Evolutionary conservation across 176 grass and related monocot genomes (phyloP).

Genomic region (Musa schizocarpa): DNA sequence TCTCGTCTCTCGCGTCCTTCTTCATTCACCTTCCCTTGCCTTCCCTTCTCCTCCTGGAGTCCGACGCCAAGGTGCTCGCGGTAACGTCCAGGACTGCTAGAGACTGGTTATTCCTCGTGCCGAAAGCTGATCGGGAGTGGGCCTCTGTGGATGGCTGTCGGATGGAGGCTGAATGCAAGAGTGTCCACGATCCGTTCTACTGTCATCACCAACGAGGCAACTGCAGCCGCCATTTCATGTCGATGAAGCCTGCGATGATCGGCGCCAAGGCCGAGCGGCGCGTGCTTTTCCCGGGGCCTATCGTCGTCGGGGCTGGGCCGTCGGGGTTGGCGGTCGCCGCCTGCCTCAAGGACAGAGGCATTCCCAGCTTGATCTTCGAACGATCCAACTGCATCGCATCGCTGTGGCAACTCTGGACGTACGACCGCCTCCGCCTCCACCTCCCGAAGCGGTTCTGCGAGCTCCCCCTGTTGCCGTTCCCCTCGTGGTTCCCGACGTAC

Average conservation of each 20-base stretch:
- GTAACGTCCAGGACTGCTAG: too few species aligned
- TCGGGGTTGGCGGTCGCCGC: constrained; percentile 58
- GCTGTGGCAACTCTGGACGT: constrained; percentile 63
- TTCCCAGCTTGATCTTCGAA: constrained; percentile 61
- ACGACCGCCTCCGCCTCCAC: constrained; percentile 68
- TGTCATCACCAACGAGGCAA: background rate
- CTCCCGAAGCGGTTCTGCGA: constrained; percentile 73
- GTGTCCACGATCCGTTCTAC: background rate
- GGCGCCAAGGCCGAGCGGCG: background rate
- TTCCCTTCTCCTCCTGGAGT: background rate
- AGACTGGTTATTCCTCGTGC: too few species aligned
- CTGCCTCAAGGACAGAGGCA: constrained; percentile 28
- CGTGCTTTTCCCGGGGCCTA: constrained; percentile 19
- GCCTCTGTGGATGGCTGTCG: background rate
- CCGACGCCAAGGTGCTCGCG: too few species aligned
- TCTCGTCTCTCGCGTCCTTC: background rate
- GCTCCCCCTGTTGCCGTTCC: constrained; percentile 65
- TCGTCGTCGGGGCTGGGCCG: constrained; percentile 65
- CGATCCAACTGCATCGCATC: constrained; percentile 53
- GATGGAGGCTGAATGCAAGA: background rate
- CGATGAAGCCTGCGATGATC: background rate
- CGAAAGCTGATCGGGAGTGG: background rate
- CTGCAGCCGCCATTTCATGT: background rate
- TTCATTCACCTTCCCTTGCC: background rate
- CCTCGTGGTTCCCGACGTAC: constrained; percentile 40